Conservation (phyloP, 2,329 filamentous ascomycete species). For the Fusarium cyanostomum region DNA sequence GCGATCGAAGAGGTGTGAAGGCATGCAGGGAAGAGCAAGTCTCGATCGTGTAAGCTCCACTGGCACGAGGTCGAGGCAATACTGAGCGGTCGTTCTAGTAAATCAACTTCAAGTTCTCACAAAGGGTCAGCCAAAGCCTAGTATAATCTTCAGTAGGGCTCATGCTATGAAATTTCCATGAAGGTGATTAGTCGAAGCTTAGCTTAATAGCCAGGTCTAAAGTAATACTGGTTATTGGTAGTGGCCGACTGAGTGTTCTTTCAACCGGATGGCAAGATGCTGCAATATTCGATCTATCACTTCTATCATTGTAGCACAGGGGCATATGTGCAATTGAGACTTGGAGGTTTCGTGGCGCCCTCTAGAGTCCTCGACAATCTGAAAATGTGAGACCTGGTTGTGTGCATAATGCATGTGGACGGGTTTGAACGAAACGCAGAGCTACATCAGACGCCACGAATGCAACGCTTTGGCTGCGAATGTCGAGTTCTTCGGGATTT, state of each 20-base stretch:
- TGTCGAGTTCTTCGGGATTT: slow-evolving; percentile 3
- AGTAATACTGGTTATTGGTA: too few species aligned
- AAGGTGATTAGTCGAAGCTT: too few species aligned
- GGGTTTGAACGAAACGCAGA: slow-evolving; percentile 25
- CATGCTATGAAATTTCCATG: too few species aligned
- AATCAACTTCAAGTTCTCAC: too few species aligned
- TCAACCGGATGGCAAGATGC: too few species aligned
- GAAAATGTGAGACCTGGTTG: not conserved
- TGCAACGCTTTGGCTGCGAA: slow-evolving; percentile 6
- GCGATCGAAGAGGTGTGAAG: slow-evolving; percentile 10
- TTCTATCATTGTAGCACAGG: slow-evolving; percentile 9
- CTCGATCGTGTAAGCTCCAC: slow-evolving; percentile 16
- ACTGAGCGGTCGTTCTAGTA: too few species aligned
- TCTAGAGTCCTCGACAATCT: slow-evolving; percentile 10
- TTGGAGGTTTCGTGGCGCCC: slow-evolving; percentile 6
- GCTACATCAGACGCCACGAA: slow-evolving; percentile 11
- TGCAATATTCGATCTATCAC: not conserved
- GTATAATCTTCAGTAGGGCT: too few species aligned
- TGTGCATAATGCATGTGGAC: slow-evolving; percentile 28
- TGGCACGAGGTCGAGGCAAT: too few species aligned
- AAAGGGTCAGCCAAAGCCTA: too few species aligned
- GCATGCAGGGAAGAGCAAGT: slow-evolving; percentile 23
- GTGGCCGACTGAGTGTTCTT: too few species aligned
- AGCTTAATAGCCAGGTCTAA: too few species aligned
- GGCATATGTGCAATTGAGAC: slow-evolving; percentile 6